Conservation (phyloP, 208 protist genomes). For the Tritrichomonas musculus region DNA sequence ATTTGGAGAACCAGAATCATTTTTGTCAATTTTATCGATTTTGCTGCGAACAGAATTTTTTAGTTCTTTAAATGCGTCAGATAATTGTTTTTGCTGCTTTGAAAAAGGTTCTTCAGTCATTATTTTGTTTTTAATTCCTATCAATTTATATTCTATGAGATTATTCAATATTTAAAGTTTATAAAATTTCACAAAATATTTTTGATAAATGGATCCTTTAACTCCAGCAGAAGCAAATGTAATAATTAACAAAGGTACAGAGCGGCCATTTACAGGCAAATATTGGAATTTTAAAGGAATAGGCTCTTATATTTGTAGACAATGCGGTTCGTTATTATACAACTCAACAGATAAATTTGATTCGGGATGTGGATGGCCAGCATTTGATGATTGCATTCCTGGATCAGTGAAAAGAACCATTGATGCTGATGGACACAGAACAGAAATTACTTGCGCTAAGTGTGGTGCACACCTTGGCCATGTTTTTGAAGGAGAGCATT, state of each 20-base stretch:
- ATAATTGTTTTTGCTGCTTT: too few relatives aligned
- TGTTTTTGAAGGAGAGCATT: not conserved
- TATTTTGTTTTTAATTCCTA: too few relatives aligned
- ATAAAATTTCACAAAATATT: too few relatives aligned
- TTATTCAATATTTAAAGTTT: too few relatives aligned
- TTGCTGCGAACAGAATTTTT: too few relatives aligned
- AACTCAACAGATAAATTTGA: constrained; percentile 1
- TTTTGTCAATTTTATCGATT: too few relatives aligned
- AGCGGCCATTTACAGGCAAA: constrained; percentile 19
- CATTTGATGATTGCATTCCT: constrained; percentile 1
- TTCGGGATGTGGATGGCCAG: constrained; percentile 20
- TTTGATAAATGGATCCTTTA: not conserved
- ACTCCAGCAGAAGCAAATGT: not conserved
- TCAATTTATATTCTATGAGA: too few relatives aligned
- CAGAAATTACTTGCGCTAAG: constrained; percentile 11
- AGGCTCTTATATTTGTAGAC: not conserved
- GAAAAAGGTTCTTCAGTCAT: too few relatives aligned
- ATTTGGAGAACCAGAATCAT: too few relatives aligned
- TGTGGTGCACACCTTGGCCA: constrained; percentile 31
- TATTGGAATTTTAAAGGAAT: not conserved
- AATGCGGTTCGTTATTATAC: not conserved
- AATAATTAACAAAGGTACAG: not conserved
- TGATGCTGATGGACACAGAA: not conserved
- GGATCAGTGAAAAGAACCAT: not conserved
- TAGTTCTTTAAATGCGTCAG: too few relatives aligned